Conservation (phyloP, 2,329 filamentous ascomycete species). For the Pseudogymnoascus sp. region DNA sequence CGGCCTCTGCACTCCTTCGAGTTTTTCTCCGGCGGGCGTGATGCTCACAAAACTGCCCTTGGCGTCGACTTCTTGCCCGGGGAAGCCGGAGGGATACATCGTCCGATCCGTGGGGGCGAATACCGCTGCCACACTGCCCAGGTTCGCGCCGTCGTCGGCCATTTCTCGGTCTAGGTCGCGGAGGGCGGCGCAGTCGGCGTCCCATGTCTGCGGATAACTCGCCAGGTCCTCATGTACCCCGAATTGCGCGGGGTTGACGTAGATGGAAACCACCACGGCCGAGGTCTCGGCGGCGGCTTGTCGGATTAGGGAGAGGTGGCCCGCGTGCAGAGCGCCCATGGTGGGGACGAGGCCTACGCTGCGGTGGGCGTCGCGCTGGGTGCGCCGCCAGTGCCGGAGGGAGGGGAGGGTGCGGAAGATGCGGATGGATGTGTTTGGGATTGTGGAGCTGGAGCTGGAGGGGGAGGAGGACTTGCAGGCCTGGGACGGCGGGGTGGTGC, state of each 20-base stretch:
- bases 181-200: constrained; percentile 61
- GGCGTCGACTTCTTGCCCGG: constrained; percentile 61
- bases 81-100: constrained; percentile 84
- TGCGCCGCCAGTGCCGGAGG: constrained; percentile 61
- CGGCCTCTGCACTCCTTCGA: constrained; percentile 79
- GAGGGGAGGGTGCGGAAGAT: constrained; percentile 69
- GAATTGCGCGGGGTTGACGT: constrained; percentile 96
- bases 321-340: constrained; percentile 94
- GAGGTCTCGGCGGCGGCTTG: constrained; percentile 77
- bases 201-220: constrained; percentile 88
- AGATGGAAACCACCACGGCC: constrained; percentile 83
- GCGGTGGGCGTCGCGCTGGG: constrained; percentile 57
- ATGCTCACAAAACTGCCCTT: constrained; percentile 87
- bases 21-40: constrained; percentile 69
- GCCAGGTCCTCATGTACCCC: constrained; percentile 79
- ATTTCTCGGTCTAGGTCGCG: constrained; percentile 63
- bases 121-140: constrained; percentile 69
- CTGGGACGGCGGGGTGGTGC: constrained; percentile 17
- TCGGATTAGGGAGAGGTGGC: constrained; percentile 79
- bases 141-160: constrained; percentile 44
- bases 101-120: constrained; percentile 76
- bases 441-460: constrained; percentile 17
- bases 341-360: constrained; percentile 86
- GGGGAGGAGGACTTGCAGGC: constrained; percentile 13
- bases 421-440: constrained; percentile 53